phyloP scores from a whole-genome alignment of 768 basidiomycete species.

The Leccinum arenicola region DNA sequence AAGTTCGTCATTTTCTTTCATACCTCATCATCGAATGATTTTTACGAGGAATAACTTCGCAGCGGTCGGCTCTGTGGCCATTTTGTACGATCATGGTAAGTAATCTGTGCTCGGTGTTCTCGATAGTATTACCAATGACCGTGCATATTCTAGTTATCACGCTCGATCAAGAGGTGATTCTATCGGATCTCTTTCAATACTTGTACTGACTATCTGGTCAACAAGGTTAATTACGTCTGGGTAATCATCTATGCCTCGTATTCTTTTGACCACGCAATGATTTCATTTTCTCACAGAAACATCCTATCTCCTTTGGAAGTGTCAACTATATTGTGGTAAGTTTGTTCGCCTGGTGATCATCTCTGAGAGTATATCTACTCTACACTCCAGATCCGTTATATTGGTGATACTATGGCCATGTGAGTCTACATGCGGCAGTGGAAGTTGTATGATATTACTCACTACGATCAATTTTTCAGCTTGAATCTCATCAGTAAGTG shows the following conservation, averaged over 20 bases:
- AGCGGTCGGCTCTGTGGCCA: neutral
- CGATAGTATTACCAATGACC: neutral
- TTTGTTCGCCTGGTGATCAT: neutral
- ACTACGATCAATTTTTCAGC: neutral
- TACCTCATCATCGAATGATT: neutral
- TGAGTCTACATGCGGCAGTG: neutral
- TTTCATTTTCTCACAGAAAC: constrained; percentile 2
- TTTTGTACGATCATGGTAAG: constrained; percentile 1
- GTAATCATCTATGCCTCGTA: neutral
- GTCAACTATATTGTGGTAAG: constrained; percentile 12
- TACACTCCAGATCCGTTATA: constrained; percentile 8
- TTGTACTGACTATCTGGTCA: neutral
- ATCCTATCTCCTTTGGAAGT: constrained; percentile 12
- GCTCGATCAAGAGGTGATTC: neutral
- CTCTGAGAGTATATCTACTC: neutral
- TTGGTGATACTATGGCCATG: constrained; percentile 12
- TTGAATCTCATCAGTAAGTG: constrained; percentile 12
- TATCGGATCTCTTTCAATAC: neutral
- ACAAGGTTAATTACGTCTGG: neutral
- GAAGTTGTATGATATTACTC: neutral
- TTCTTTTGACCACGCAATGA: neutral
- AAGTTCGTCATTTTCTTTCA: neutral
- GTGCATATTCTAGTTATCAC: constrained; percentile 5
- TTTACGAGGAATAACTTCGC: neutral
- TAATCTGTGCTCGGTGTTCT: neutral